These are phyloP conservation scores for Mycena galopus DNA, from an alignment of 768 basidiomycete species.

Conservation along the genomic window DNA sequence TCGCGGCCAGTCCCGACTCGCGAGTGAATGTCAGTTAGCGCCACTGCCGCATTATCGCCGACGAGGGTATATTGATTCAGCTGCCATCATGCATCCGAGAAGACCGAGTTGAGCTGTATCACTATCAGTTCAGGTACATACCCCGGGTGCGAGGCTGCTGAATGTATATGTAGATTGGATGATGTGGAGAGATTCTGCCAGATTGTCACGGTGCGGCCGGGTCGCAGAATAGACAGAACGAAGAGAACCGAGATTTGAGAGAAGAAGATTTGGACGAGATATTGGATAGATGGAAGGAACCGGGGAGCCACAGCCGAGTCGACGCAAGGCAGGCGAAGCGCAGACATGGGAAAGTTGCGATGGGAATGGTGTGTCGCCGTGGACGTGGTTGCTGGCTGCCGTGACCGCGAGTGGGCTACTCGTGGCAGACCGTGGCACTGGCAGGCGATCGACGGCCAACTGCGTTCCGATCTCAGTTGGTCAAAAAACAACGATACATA, in stretches of 20 bases:
- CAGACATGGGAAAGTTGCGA: neutral
- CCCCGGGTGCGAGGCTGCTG: too few relatives aligned
- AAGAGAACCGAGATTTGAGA: neutral
- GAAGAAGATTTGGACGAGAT: too few relatives aligned
- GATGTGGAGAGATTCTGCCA: too few relatives aligned
- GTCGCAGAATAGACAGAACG: too few relatives aligned
- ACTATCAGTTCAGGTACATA: neutral
- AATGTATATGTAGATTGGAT: too few relatives aligned
- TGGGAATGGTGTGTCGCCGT: neutral
- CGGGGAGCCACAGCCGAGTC: neutral
- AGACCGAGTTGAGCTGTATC: constrained; percentile 1
- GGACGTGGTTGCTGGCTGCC: neutral
- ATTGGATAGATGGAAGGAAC: neutral
- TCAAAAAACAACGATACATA: constrained; percentile 6
- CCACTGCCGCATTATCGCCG: too few relatives aligned
- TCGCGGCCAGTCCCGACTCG: too few relatives aligned
- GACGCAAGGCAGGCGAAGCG: neutral
- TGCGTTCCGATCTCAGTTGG: constrained; percentile 19
- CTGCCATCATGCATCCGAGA: neutral
- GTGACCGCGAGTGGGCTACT: neutral
- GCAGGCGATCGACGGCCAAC: neutral
- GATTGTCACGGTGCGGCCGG: too few relatives aligned
- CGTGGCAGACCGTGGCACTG: neutral
- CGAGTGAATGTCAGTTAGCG: too few relatives aligned
- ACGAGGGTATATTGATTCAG: neutral